These are phyloP conservation scores for Polyporus arcularius DNA, from an alignment of 768 basidiomycete genomes.

Conservation along the genomic window DNA sequence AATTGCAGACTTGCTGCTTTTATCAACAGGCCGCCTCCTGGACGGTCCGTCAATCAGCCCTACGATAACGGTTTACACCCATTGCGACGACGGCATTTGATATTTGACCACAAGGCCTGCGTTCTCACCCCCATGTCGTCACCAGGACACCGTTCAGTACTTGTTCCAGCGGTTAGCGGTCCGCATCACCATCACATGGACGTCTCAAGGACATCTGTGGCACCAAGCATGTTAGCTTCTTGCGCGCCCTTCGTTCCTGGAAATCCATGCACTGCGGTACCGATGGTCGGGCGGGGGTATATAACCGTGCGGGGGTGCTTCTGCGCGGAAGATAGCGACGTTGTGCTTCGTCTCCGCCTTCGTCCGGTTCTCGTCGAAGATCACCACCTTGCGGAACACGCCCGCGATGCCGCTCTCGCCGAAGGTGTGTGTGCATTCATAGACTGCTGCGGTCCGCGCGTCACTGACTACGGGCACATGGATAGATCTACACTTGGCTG, in stretches of 20 bases:
- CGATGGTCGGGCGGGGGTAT: constrained; percentile 3
- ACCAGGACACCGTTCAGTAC: background rate
- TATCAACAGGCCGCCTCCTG: too few species aligned
- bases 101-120: background rate
- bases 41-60: too few species aligned
- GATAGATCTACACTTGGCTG: constrained; percentile 48
- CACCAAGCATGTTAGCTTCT: background rate
- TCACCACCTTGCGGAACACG: background rate
- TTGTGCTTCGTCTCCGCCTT: background rate
- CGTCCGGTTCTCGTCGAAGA: background rate
- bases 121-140: background rate
- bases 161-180: background rate
- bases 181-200: constrained; percentile 3
- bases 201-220: background rate
- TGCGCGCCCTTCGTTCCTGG: too few species aligned
- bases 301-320: background rate
- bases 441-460: background rate
- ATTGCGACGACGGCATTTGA: too few species aligned
- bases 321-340: background rate
- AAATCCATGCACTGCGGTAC: background rate
- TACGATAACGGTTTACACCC: too few species aligned
- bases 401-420: constrained; percentile 10
- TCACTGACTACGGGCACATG: background rate
- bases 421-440: background rate
- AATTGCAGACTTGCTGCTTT: too few species aligned